Base-by-base conservation (phyloP, 2,329 filamentous ascomycete species). In the Westerdykella sp. region DNA sequence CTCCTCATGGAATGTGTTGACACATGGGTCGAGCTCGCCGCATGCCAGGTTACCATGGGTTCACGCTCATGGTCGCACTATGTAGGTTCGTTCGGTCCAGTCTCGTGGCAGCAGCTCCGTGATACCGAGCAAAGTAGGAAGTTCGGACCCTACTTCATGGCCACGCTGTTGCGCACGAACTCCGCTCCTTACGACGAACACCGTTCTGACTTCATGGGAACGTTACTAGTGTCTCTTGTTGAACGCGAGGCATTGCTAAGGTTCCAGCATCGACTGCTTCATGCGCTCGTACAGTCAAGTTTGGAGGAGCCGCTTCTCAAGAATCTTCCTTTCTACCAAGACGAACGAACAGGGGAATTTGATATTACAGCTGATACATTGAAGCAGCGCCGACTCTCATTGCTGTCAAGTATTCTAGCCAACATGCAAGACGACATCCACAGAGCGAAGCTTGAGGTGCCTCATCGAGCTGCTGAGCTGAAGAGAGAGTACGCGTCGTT, bases 181-280 rank as follows among this genome's bases (percentile, higher is more conserved):
- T 31, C 49, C 1, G 49, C 50, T n/a, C 65, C 69, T 25, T 69
- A 74, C 38, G 46, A 62, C 6, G 68, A 74, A 30, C 72, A 78
- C 47, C 69, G 66, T 41, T 46, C 63, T 5, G 68, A 71, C n/a
- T 71, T 79, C 37, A 54, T 80, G n/a, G 65, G 65, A 5, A 68
- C 72, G 32, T 79, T 80, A 71, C 54, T 82, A 30, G 63, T 71
- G 11, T 77, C 70, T 12, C 59, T 83, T 21, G 76, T 77, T 2
- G 80, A 83, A 51, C 70, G 80, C 39, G 75, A 78, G 40, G 76
- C 79, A 2, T 69, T 75, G 62, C 67, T 84, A 35, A 80, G 81
- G 52, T 81, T 77, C 48, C 80, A 84, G 54, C 72, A 82, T 57
- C 62, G 66, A 18, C 67, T 83, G 6, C 78, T 79, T 0, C 63